Percentiles rank a stretch among this genome's conserved stretches.
Evolutionary conservation across 2,329 filamentous ascomycete genomes (phyloP).

Genomic region (Calonectria multiphialidica): DNA sequence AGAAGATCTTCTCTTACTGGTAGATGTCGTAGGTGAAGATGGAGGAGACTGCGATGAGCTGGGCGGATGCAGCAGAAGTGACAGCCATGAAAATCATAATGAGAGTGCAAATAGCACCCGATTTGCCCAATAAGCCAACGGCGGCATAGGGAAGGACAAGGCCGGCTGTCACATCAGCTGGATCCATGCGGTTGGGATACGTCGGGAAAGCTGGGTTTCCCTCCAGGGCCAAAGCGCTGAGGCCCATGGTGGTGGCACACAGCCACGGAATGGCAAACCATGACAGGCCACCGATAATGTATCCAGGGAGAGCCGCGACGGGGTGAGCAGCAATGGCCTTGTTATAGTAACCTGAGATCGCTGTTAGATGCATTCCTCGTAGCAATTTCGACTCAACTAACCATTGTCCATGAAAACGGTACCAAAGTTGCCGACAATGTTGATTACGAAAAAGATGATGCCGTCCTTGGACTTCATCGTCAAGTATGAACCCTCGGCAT

Average conservation of each 20-base stretch:
- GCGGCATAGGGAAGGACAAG: neutral
- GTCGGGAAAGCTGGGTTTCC: neutral
- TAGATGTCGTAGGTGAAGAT: neutral
- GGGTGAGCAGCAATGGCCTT: neutral
- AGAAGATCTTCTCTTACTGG: neutral
- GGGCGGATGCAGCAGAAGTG: neutral
- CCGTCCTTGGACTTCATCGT: conserved; percentile 81
- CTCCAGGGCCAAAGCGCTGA: neutral
- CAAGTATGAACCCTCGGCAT: conserved; percentile 83
- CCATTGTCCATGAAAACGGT: conserved; percentile 89
- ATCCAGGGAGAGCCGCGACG: neutral
- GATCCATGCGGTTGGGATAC: neutral
- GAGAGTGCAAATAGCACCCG: neutral
- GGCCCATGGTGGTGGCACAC: conserved; percentile 1
- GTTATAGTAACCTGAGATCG: neutral
- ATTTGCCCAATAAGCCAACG: neutral
- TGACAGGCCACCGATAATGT: neutral
- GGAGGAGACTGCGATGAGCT: neutral
- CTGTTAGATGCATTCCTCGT: neutral
- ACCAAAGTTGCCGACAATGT: conserved; percentile 84
- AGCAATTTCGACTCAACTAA: conserved; percentile 41
- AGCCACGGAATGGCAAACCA: conserved; percentile 1
- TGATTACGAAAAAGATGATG: conserved; percentile 91
- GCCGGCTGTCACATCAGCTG: neutral
- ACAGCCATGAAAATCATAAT: conserved; percentile 3